A percentile compares a stretch with the other conserved stretches of the same genome.
Conservation (phyloP, 441 rosid species). For the Populus hybrid region DNA sequence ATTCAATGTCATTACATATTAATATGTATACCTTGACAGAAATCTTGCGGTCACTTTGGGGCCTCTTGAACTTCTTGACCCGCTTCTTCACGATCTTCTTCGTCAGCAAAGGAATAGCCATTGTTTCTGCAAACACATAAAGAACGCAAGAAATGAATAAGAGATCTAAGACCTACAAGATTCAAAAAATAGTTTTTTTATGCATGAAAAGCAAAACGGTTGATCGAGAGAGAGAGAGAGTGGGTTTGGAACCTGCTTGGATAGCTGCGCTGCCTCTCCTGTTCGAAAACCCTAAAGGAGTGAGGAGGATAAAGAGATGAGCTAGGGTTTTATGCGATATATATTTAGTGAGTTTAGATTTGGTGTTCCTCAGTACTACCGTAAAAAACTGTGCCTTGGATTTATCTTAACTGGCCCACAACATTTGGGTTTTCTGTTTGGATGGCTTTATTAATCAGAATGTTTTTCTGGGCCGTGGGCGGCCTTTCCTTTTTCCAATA, state of each 20-base stretch:
- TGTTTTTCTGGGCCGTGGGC: not conserved
- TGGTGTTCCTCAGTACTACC: not conserved
- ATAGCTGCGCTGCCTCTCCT: not conserved
- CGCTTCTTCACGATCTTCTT: too few species aligned
- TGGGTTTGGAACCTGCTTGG: not conserved
- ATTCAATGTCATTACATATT: not conserved
- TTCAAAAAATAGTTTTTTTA: too few species aligned
- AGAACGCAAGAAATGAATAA: not conserved
- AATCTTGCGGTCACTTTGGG: too few species aligned
- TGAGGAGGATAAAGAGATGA: not conserved
- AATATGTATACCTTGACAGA: slow-evolving; percentile 1
- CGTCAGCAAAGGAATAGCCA: slow-evolving; percentile 56
- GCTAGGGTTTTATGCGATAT: slow-evolving; percentile 12
- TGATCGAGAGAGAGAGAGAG: not conserved
- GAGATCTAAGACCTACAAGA: not conserved
- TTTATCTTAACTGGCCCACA: not conserved
- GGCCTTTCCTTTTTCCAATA: not conserved
- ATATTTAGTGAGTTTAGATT: not conserved
- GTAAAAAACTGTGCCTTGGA: not conserved
- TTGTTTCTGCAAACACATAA: slow-evolving; percentile 26
- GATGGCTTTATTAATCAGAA: not conserved
- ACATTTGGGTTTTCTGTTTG: not conserved
- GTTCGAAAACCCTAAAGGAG: not conserved
- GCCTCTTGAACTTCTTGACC: too few species aligned
- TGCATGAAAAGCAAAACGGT: not conserved